These are phyloP conservation scores for Podospora pseudopauciseta DNA, from an alignment of 495 filamentous ascomycete genomes.

Conservation along the genomic window DNA sequence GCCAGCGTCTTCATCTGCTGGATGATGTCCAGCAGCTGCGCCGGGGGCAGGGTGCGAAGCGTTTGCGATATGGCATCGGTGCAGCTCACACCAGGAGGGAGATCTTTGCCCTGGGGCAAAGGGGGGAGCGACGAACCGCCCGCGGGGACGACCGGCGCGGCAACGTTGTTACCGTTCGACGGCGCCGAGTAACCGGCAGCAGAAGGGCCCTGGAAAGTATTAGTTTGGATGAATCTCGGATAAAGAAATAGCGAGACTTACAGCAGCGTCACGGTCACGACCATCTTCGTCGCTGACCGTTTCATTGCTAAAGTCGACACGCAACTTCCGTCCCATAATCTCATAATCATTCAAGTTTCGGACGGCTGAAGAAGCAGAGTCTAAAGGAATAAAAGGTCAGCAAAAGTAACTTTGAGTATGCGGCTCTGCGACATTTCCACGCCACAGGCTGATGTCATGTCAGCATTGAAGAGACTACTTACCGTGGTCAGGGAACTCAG, in stretches of 20 bases:
- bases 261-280: conserved; percentile 27
- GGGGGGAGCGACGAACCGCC: conserved; percentile 57
- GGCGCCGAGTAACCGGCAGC: conserved; percentile 18
- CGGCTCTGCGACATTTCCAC: background rate
- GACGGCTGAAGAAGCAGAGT: conserved; percentile 89
- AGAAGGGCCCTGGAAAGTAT: background rate
- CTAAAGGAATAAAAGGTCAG: conserved; percentile 29
- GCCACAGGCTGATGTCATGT: background rate
- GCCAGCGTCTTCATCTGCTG: conserved; percentile 90
- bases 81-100: conserved; percentile 74
- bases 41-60: conserved; percentile 74
- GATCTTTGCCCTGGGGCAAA: conserved; percentile 77
- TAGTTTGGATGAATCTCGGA: background rate
- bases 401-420: background rate
- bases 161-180: conserved; percentile 22
- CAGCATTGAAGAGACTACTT: conserved; percentile 10
- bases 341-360: conserved; percentile 96
- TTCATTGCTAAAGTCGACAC: conserved; percentile 93
- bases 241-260: conserved; percentile 12
- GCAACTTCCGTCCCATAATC: conserved; percentile 88
- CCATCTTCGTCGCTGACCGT: conserved; percentile 69
- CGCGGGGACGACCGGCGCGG: conserved; percentile 28
- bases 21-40: conserved; percentile 91
- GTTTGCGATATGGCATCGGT: conserved; percentile 90
- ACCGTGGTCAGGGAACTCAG: conserved; percentile 80